These are phyloP conservation scores for Fusarium annulatum DNA, from an alignment of 2,329 filamentous ascomycete genomes.

Conservation along the genomic window DNA sequence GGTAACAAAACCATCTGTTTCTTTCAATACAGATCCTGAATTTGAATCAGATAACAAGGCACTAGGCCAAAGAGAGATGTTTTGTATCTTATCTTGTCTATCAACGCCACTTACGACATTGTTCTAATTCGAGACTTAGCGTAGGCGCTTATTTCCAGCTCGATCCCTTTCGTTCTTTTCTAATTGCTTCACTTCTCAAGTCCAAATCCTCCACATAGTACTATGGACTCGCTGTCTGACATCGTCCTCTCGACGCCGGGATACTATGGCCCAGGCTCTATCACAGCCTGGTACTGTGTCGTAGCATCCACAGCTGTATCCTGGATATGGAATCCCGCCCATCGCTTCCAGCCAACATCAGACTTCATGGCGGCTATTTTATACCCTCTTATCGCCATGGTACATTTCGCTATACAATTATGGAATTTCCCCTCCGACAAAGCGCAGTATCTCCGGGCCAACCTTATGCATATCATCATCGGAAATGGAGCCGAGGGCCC, in stretches of 20 bases:
- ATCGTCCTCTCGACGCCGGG: background rate
- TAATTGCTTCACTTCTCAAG: rapidly evolving
- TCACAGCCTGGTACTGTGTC: background rate
- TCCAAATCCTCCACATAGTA: rapidly evolving
- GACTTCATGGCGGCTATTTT: background rate
- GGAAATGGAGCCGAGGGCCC: background rate
- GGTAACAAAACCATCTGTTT: background rate
- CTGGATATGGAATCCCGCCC: background rate
- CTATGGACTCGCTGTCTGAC: rapidly evolving
- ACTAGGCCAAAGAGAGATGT: background rate
- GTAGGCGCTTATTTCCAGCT: background rate
- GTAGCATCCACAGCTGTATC: background rate
- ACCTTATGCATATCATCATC: background rate
- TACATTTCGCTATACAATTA: background rate
- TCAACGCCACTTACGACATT: background rate
- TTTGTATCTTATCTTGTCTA: background rate
- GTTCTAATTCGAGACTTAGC: rapidly evolving
- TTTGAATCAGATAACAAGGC: background rate
- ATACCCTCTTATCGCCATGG: background rate
- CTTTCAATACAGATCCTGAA: too few relatives aligned
- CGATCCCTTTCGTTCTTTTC: rapidly evolving
- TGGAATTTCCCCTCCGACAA: background rate
- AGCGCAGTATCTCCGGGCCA: background rate
- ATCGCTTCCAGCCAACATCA: background rate
- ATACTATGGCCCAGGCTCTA: background rate